These are phyloP conservation scores for Actinomucor elegans DNA, from an alignment of 371 early-diverging fungal species.

Conservation along the genomic window DNA sequence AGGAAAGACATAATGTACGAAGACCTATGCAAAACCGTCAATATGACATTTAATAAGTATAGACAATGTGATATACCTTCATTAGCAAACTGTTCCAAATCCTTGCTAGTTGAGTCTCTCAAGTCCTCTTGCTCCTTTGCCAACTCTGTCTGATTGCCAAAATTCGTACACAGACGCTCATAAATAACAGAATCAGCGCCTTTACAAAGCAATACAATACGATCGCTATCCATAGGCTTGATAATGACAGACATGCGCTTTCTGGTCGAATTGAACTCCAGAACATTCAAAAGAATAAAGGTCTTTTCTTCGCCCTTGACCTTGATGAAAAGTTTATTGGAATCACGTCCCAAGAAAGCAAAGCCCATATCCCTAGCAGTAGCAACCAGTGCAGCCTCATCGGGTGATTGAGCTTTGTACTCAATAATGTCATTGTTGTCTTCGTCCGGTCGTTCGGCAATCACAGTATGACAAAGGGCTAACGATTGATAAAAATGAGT, in stretches of 20 bases:
- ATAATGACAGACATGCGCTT: conserved; percentile 88
- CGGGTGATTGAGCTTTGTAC: conserved; percentile 93
- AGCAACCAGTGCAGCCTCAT: conserved; percentile 91
- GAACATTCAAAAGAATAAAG: conserved; percentile 66
- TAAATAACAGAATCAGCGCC: conserved; percentile 96
- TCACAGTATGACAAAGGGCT: conserved; percentile 80
- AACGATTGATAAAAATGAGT: conserved; percentile 73
- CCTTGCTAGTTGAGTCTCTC: conserved; percentile 19
- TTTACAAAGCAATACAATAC: conserved; percentile 88
- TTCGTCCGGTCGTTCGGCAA: conserved; percentile 54
- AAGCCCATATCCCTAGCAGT: conserved; percentile 92
- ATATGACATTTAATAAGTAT: not conserved
- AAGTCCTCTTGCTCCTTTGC: conserved; percentile 39
- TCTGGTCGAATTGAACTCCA: conserved; percentile 83
- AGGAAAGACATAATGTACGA: conserved; percentile 82
- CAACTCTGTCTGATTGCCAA: conserved; percentile 44
- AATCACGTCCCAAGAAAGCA: conserved; percentile 69
- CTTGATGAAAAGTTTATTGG: conserved; percentile 61
- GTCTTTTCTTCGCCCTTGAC: conserved; percentile 66
- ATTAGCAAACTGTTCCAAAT: conserved; percentile 78
- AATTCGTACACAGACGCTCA: conserved; percentile 66
- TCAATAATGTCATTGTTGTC: conserved; percentile 51
- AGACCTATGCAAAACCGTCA: conserved; percentile 45
- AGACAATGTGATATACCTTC: conserved; percentile 47
- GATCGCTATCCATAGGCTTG: conserved; percentile 63